phyloP scores from a whole-genome alignment of 2,329 filamentous ascomycete species.

The Monosporascus sp. region DNA sequence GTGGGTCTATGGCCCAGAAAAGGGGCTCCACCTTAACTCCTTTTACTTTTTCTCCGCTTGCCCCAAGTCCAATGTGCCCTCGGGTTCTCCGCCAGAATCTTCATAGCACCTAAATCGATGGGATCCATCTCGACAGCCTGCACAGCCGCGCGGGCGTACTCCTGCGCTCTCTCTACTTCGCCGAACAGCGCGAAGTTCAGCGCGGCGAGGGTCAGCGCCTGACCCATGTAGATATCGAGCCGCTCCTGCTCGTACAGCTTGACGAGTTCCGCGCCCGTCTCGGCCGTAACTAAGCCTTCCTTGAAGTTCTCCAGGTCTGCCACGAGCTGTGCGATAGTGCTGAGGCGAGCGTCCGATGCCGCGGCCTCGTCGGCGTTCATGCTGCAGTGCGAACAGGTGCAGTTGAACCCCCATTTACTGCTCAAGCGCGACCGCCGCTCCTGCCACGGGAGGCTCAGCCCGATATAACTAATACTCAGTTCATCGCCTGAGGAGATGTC shows the following conservation, averaged over 20 bases:
- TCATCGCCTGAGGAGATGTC: constrained; percentile 32
- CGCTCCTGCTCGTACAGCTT: constrained; percentile 28
- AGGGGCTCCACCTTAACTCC: background rate
- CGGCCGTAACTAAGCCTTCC: constrained; percentile 19
- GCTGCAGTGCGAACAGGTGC: constrained; percentile 28
- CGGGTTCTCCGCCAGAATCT: constrained; percentile 24
- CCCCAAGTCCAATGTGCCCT: constrained; percentile 30
- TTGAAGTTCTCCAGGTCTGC: constrained; percentile 17
- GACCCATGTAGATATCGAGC: constrained; percentile 27
- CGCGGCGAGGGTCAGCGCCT: constrained; percentile 32
- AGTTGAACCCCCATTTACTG: constrained; percentile 31
- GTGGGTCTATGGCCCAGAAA: too few species aligned
- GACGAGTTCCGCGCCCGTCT: constrained; percentile 23
- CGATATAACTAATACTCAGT: constrained; percentile 32
- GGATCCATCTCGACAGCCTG: constrained; percentile 27
- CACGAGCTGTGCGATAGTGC: constrained; percentile 23
- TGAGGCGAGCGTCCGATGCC: constrained; percentile 28
- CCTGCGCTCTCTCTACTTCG: constrained; percentile 23
- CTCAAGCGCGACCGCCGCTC: constrained; percentile 26
- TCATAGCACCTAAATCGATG: constrained; percentile 27
- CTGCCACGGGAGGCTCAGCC: constrained; percentile 17
- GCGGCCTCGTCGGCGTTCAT: constrained; percentile 9
- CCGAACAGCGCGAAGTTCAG: constrained; percentile 34
- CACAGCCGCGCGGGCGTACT: constrained; percentile 27
- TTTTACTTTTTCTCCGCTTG: constrained; percentile 7